phyloP scores from a whole-genome alignment of 345 rosid genomes.

The Diplotaxis tenuifolia region DNA sequence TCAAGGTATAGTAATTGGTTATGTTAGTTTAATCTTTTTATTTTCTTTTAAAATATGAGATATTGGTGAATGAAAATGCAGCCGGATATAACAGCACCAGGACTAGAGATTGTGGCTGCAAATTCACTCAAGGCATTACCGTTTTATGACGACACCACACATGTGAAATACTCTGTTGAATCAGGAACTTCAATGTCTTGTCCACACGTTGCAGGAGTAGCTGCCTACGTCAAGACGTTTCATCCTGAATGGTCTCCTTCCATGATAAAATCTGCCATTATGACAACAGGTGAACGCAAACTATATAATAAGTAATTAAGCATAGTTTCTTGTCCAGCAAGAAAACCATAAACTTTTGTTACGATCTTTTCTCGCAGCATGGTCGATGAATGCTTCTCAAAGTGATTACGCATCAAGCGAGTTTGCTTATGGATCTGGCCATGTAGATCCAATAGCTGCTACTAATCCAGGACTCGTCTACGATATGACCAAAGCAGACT shows the following conservation, averaged over 20 bases:
- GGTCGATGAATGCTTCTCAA: slow-evolving; percentile 16
- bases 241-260: slow-evolving; percentile 57
- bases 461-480: slow-evolving; percentile 40
- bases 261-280: slow-evolving; percentile 43
- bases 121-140: slow-evolving; percentile 30
- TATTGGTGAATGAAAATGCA: slow-evolving; percentile 24
- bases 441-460: slow-evolving; percentile 40
- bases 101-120: slow-evolving; percentile 53
- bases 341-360: neutral
- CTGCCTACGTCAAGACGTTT: slow-evolving; percentile 43
- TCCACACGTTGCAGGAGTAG: slow-evolving; percentile 42
- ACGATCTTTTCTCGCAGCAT: slow-evolving; percentile 27
- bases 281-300: slow-evolving; percentile 40
- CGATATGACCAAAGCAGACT: slow-evolving; percentile 26
- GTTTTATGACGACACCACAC: slow-evolving; percentile 13
- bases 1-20: slow-evolving; percentile 39
- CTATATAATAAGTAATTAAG: neutral
- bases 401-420: neutral
- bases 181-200: slow-evolving; percentile 55
- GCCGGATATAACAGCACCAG: slow-evolving; percentile 63
- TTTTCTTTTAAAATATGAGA: slow-evolving; percentile 3
- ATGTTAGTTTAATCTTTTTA: neutral
- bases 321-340: neutral
- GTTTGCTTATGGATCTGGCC: slow-evolving; percentile 40
- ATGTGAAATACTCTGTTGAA: slow-evolving; percentile 23